Conservation (phyloP, 768 basidiomycete genomes). For the Lentinus brumalis region DNA sequence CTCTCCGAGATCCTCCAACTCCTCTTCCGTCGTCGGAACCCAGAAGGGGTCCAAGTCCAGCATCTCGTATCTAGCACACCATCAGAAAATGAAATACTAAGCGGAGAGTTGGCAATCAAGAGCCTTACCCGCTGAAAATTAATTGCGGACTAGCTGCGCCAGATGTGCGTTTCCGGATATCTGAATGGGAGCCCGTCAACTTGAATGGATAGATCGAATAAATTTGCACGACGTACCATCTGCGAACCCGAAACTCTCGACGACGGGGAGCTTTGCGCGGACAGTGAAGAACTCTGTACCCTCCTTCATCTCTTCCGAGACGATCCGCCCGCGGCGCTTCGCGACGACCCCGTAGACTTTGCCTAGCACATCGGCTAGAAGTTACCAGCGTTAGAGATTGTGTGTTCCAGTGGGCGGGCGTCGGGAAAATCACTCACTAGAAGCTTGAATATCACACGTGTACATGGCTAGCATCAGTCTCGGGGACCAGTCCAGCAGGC, state of each 20-base stretch:
- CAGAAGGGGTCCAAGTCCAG: slow-evolving; percentile 95
- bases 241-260: slow-evolving; percentile 97
- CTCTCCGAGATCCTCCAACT: slow-evolving; percentile 94
- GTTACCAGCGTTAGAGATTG: slow-evolving; percentile 20
- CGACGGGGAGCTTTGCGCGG: slow-evolving; percentile 87
- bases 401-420: neutral
- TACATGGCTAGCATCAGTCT: slow-evolving; percentile 98
- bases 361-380: slow-evolving; percentile 89
- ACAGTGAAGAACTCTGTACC: slow-evolving; percentile 95
- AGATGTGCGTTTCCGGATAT: slow-evolving; percentile 94
- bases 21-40: slow-evolving; percentile 97
- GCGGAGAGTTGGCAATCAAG: slow-evolving; percentile 10
- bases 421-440: slow-evolving; percentile 59
- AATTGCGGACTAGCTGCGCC: slow-evolving; percentile 97
- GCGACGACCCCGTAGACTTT: slow-evolving; percentile 97
- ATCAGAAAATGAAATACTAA: slow-evolving; percentile 6
- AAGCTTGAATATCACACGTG: slow-evolving; percentile 96
- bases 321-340: slow-evolving; percentile 85
- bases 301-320: slow-evolving; percentile 99
- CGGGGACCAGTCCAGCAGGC: slow-evolving; percentile 96
- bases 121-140: slow-evolving; percentile 87
- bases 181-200: slow-evolving; percentile 40
- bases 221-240: slow-evolving; percentile 61
- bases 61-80: slow-evolving; percentile 73
- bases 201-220: neutral